A percentile compares a stretch with the other conserved stretches of the same genome.
Evolutionary conservation across 2,329 filamentous ascomycete genomes (phyloP).

Genomic region (Trichophyton verrucosum): DNA sequence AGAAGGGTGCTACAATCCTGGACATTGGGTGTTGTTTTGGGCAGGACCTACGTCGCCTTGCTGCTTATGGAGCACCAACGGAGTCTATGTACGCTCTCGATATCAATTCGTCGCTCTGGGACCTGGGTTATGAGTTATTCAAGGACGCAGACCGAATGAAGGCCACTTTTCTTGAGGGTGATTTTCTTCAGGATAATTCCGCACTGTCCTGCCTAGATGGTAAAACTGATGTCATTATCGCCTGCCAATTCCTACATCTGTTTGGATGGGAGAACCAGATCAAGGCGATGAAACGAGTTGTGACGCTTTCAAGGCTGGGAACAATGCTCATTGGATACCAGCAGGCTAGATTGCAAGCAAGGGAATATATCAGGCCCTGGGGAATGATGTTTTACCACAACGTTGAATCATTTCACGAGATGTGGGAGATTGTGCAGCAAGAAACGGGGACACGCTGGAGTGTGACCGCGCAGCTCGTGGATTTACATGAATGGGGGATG

Average conservation of each 20-base stretch:
- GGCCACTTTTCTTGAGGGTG: conserved; percentile 39
- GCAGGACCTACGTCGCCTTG: conserved; percentile 40
- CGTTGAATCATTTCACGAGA: not conserved
- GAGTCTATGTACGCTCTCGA: conserved; percentile 41
- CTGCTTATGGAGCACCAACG: conserved; percentile 39
- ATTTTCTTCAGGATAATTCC: conserved; percentile 28
- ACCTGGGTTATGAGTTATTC: conserved; percentile 54
- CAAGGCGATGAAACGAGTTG: not conserved
- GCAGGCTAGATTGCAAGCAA: not conserved
- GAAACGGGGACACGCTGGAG: conserved; percentile 2
- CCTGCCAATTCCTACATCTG: conserved; percentile 33
- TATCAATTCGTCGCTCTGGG: conserved; percentile 39
- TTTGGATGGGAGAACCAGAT: conserved; percentile 25
- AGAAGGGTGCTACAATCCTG: conserved; percentile 23
- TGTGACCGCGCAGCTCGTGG: not conserved
- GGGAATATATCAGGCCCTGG: conserved; percentile 5
- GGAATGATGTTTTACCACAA: conserved; percentile 6
- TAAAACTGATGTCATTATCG: conserved; percentile 29
- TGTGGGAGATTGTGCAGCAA: conserved; percentile 2
- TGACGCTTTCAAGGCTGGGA: not conserved
- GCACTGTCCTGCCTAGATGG: conserved; percentile 16
- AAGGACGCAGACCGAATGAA: conserved; percentile 41
- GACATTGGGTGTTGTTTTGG: conserved; percentile 43
- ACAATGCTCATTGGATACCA: conserved; percentile 2
- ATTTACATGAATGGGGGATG: conserved; percentile 4